phyloP scores from a whole-genome alignment of 1,139 yeast genomes.

The Saccharomyces hybrid region DNA sequence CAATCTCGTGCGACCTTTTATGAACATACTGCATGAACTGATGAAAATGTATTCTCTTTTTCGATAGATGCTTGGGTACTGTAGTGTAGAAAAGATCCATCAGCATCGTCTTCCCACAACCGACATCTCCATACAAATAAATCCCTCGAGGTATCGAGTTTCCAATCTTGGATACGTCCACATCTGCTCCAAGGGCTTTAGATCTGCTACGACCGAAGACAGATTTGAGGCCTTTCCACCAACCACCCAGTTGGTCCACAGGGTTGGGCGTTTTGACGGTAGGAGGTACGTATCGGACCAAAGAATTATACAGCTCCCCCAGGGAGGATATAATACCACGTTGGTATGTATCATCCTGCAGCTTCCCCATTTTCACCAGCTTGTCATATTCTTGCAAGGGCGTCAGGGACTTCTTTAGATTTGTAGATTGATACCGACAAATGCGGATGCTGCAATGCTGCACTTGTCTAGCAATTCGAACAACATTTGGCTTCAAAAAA shows the following conservation, averaged over 20 bases:
- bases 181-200: not conserved
- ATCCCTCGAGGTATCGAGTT: constrained; percentile 61
- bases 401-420: constrained; percentile 9
- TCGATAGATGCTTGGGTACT: constrained; percentile 67
- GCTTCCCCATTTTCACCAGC: constrained; percentile 44
- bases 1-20: constrained; percentile 70
- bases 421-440: not conserved
- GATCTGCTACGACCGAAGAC: constrained; percentile 9
- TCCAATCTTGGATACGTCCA: constrained; percentile 1
- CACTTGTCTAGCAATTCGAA: not conserved
- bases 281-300: constrained; percentile 50
- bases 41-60: constrained; percentile 83
- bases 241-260: constrained; percentile 39
- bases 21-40: constrained; percentile 95
- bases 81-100: constrained; percentile 92
- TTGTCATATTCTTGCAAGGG: constrained; percentile 60
- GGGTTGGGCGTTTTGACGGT: constrained; percentile 43
- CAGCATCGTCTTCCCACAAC: constrained; percentile 96
- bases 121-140: constrained; percentile 93
- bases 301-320: constrained; percentile 43
- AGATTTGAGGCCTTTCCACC: constrained; percentile 34
- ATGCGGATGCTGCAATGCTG: constrained; percentile 1
- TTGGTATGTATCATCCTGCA: constrained; percentile 64
- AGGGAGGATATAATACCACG: constrained; percentile 49
- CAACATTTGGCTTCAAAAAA: not conserved